Conservation (phyloP, 2,329 filamentous ascomycete genomes). For the Beauveria medogensis region DNA sequence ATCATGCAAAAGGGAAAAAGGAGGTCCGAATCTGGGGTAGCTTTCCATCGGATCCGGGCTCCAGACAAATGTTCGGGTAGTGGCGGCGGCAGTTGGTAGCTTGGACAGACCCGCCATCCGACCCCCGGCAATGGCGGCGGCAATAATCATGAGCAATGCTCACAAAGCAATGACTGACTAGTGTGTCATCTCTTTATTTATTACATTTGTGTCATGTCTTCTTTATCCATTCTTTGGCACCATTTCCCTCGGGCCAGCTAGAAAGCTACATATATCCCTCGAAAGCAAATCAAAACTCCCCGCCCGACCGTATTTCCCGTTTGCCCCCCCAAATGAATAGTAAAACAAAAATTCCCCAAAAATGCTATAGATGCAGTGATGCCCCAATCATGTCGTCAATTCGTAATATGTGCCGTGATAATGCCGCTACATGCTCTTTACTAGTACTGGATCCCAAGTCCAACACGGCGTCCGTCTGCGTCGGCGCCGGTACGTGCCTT, state of each 20-base stretch:
- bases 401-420: neutral
- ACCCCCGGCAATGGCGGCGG: neutral
- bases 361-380: neutral
- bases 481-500: constrained; percentile 37
- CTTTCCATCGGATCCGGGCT: constrained; percentile 1
- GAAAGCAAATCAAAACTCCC: neutral
- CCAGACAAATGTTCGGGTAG: constrained; percentile 1
- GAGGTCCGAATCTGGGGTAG: constrained; percentile 6
- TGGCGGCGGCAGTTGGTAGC: constrained; percentile 10
- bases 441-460: constrained; percentile 45
- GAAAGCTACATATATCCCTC: neutral
- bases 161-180: too few relatives aligned
- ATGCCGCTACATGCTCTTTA: constrained; percentile 9
- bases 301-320: neutral
- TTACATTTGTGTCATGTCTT: neutral
- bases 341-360: neutral
- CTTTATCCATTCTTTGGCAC: neutral
- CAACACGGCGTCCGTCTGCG: constrained; percentile 34
- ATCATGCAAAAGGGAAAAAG: neutral
- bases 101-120: neutral
- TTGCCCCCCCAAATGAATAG: neutral
- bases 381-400: neutral
- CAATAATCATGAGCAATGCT: neutral
- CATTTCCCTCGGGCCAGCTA: neutral
- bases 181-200: too few relatives aligned